Evolutionary conservation across 1,284 basidiomycete genomes (phyloP), one percentile per base, ranked within the genome.

Genomic region (Rhodotorula sp.): DNA sequence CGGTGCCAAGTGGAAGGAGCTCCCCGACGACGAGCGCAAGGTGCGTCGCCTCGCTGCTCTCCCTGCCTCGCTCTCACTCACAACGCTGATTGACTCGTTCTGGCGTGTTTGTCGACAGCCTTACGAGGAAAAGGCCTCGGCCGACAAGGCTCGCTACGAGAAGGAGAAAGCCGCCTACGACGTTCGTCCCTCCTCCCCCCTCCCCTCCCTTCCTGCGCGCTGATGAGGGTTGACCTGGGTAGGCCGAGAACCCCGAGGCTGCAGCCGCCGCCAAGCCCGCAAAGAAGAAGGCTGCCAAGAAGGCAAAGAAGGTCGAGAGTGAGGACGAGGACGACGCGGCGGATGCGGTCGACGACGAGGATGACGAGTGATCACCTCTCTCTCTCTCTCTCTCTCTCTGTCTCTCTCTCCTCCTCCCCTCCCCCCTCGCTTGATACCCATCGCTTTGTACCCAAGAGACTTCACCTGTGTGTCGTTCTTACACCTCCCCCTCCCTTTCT

Each of bases 1-100:
- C 68, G 91, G 91, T 70, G 88, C 88, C 71, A 92, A 90, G 82
- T 94, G 91, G 91, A 93, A 93, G 85, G 89, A 90, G 79, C 86
- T 93, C 78, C 85, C 85, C 71, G 89, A 90, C 22, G 85, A 85
- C 64, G 90, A 93, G 83, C 91, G 91, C 84, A 92, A 92, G 86
- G 90, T 90, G 64, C 52, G 80, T 79, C n/a, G n/a, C n/a, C n/a
- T n/a, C n/a, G n/a, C n/a, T n/a, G 34, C 47, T 52, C 24, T 59
- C n/a, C 52, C 61, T 27, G 19, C 1, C 44, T 11, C 27, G 27
- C 44, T 39, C 68, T 24, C 46, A 57, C 47, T n/a, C 48, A 47
- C 22, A 22, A 68, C 15, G 36, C 54, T n/a, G 27, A 34, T 61
- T 39, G 30, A 57, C 36, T 17, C 30, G 8, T 29, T 32, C 4